These are phyloP conservation scores for Aspergillus wentii DNA, from an alignment of 495 filamentous ascomycete species.

Conservation along the genomic window DNA sequence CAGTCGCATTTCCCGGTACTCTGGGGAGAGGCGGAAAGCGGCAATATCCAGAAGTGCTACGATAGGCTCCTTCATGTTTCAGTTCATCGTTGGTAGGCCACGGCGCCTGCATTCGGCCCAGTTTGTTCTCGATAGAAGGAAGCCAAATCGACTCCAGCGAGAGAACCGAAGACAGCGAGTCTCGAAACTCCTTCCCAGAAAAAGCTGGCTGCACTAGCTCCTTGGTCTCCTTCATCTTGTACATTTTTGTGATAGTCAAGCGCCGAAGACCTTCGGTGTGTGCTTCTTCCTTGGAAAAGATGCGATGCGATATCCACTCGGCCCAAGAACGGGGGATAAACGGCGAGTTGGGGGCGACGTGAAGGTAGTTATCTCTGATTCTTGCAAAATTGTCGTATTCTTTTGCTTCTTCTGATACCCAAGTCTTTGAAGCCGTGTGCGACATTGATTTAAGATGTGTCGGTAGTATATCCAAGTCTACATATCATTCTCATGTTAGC, in stretches of 20 bases:
- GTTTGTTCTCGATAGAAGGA: constrained; percentile 1
- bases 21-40: constrained; percentile 23
- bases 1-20: constrained; percentile 23
- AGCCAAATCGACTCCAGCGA: constrained; percentile 18
- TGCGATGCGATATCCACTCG: constrained; percentile 15
- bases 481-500: too few relatives aligned
- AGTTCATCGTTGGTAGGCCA: constrained; percentile 24
- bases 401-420: constrained; percentile 10
- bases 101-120: constrained; percentile 9
- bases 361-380: constrained; percentile 10
- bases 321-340: constrained; percentile 15
- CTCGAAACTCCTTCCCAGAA: constrained; percentile 10
- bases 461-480: background rate
- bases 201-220: constrained; percentile 6
- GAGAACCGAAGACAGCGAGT: constrained; percentile 14
- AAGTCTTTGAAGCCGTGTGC: constrained; percentile 18
- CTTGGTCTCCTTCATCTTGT: background rate
- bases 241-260: background rate
- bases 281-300: background rate
- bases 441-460: background rate
- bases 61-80: constrained; percentile 25
- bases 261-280: background rate
- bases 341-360: constrained; percentile 16
- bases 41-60: constrained; percentile 19
- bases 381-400: constrained; percentile 16